phyloP scores from a whole-genome alignment of 1,284 basidiomycete genomes.

The Sanguinoderma infundibulare region DNA sequence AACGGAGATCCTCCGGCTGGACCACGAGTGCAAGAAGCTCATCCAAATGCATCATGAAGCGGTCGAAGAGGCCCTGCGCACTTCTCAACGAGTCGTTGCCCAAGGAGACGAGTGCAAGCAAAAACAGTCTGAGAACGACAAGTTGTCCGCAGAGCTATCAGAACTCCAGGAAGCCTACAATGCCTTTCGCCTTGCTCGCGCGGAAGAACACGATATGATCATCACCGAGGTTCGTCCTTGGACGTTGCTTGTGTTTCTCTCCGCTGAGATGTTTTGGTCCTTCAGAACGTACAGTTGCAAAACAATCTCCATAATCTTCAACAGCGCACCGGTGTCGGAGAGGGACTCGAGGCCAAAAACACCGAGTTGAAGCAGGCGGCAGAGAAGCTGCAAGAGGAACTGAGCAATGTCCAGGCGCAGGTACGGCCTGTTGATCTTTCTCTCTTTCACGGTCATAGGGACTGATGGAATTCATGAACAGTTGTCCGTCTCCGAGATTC shows the following conservation, averaged over 20 bases:
- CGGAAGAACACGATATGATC: conserved; percentile 9
- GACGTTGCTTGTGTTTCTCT: not conserved
- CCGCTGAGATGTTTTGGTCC: not conserved
- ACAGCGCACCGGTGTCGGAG: not conserved
- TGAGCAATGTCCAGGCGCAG: conserved; percentile 2
- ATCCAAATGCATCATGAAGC: conserved; percentile 5
- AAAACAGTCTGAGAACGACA: conserved; percentile 2
- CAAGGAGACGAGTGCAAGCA: conserved; percentile 1
- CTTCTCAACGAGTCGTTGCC: not conserved
- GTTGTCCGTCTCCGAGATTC: conserved; percentile 11
- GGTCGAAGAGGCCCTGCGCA: not conserved
- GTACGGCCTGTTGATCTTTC: not conserved
- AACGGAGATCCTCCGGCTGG: not conserved
- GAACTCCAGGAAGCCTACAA: not conserved
- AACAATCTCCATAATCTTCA: conserved; percentile 1
- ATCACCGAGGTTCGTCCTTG: not conserved
- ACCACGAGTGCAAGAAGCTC: conserved; percentile 9
- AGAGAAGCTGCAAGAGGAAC: conserved; percentile 1
- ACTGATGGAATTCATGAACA: not conserved
- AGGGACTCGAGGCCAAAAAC: not conserved
- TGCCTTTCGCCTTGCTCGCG: not conserved
- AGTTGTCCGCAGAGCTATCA: not conserved
- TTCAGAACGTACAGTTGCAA: conserved; percentile 9
- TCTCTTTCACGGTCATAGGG: not conserved
- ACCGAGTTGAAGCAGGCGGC: not conserved